Conservation (phyloP, 2,329 filamentous ascomycete genomes). For the Aureobasidium pullulans region DNA sequence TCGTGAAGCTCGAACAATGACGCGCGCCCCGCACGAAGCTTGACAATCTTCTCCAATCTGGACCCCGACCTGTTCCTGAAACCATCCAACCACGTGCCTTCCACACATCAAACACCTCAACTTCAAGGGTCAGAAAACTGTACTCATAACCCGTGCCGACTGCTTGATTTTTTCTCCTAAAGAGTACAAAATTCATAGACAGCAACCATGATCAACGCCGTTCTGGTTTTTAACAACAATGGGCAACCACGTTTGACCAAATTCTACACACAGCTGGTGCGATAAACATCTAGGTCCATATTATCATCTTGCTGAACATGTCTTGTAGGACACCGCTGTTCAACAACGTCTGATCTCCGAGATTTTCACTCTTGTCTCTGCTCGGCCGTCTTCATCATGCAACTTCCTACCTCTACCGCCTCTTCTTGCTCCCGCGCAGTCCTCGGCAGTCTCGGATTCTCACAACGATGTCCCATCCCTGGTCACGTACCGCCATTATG, state of each 20-base stretch:
- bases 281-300: constrained; percentile 18
- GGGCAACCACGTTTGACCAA: constrained; percentile 92
- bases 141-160: no score
- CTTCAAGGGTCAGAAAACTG: neutral
- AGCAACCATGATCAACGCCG: constrained; percentile 84
- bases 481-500: constrained; percentile 96
- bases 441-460: constrained; percentile 46
- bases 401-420: constrained; percentile 74
- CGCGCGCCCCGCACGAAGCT: neutral
- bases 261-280: constrained; percentile 89
- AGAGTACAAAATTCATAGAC: neutral
- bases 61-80: constrained; percentile 2
- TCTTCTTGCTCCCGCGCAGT: constrained; percentile 21
- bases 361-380: constrained; percentile 92
- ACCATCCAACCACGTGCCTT: constrained; percentile 1
- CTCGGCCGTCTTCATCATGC: constrained; percentile 84
- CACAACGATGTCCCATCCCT: constrained; percentile 88
- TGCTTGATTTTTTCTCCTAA: neutral
- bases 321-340: constrained; percentile 78
- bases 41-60: neutral
- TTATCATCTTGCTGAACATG: neutral
- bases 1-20: neutral
- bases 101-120: neutral
- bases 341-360: constrained; percentile 95
- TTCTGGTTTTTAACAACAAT: constrained; percentile 97